Evolutionary conservation across 2,329 filamentous ascomycete genomes (phyloP).

Genomic region (Pseudogymnoascus sp.): DNA sequence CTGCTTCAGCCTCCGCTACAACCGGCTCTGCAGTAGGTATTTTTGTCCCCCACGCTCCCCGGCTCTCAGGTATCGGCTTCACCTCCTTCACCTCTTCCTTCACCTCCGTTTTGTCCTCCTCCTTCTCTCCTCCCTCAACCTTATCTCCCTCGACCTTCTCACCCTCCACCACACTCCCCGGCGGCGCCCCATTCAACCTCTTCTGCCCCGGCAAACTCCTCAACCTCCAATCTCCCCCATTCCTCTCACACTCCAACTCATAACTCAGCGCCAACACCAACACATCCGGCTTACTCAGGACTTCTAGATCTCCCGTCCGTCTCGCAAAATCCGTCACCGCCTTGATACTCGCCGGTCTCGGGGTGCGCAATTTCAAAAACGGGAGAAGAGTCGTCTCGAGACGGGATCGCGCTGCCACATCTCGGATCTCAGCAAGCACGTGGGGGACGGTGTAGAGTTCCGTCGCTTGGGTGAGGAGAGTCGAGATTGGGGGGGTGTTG

Average conservation of each 20-base stretch:
- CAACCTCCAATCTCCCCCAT: slow-evolving; percentile 81
- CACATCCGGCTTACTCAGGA: slow-evolving; percentile 82
- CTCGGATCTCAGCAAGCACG: slow-evolving; percentile 80
- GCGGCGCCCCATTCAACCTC: slow-evolving; percentile 59
- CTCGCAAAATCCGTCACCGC: slow-evolving; percentile 78
- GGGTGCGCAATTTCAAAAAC: slow-evolving; percentile 71
- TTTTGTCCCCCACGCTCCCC: slow-evolving; percentile 22
- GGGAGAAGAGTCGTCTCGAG: slow-evolving; percentile 79
- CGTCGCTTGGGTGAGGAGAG: slow-evolving; percentile 69
- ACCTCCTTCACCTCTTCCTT: slow-evolving; percentile 10
- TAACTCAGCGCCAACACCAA: slow-evolving; percentile 86
- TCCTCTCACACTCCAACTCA: slow-evolving; percentile 86
- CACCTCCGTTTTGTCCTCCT: slow-evolving; percentile 14
- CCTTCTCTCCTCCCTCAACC: slow-evolving; percentile 9
- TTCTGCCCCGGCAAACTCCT: slow-evolving; percentile 74
- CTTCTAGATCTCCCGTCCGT: slow-evolving; percentile 79
- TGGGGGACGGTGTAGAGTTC: slow-evolving; percentile 74
- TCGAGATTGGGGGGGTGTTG: slow-evolving; percentile 79
- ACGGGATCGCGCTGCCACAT: slow-evolving; percentile 69
- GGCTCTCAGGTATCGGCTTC: slow-evolving; percentile 16
- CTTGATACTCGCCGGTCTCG: slow-evolving; percentile 67
- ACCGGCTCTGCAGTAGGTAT: slow-evolving; percentile 12
- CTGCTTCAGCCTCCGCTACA: slow-evolving; percentile 21
- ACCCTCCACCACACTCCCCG: slow-evolving; percentile 23
- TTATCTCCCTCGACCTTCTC: slow-evolving; percentile 10